These are phyloP conservation scores for Aspergillus spinulosporus DNA, from an alignment of 2,329 filamentous ascomycete species.

Conservation along the genomic window DNA sequence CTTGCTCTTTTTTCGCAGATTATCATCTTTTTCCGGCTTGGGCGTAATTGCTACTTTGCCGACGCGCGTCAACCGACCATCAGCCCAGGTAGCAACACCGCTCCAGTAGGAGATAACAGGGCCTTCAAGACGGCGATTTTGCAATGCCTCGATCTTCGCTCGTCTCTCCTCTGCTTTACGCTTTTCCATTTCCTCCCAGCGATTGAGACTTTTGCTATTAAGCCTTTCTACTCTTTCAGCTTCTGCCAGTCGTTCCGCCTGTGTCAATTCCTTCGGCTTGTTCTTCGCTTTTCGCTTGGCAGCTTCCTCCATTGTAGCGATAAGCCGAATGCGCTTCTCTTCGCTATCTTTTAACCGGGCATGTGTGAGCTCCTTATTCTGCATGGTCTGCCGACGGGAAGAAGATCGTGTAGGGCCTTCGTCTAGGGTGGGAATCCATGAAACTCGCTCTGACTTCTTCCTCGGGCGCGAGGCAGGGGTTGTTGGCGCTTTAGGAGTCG, in stretches of 20 bases:
- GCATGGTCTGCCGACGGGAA: slow-evolving; percentile 62
- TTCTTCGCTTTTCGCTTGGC: slow-evolving; percentile 66
- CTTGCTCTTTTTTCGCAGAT: slow-evolving; percentile 41
- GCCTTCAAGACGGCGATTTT: slow-evolving; percentile 81
- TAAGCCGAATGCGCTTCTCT: slow-evolving; percentile 48
- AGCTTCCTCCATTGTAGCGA: slow-evolving; percentile 61
- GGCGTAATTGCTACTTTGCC: slow-evolving; percentile 59
- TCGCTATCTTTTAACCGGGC: slow-evolving; percentile 52
- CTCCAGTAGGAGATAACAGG: slow-evolving; percentile 93
- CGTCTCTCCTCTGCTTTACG: slow-evolving; percentile 79
- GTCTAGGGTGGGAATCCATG: slow-evolving; percentile 65
- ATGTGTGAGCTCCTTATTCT: slow-evolving; percentile 62
- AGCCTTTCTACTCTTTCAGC: slow-evolving; percentile 79
- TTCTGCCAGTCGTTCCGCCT: slow-evolving; percentile 79
- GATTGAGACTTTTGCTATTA: slow-evolving; percentile 85
- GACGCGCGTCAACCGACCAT: slow-evolving; percentile 70
- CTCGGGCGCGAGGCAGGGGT: slow-evolving; percentile 51
- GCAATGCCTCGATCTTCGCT: slow-evolving; percentile 80
- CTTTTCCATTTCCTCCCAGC: slow-evolving; percentile 93
- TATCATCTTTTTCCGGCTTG: slow-evolving; percentile 49
- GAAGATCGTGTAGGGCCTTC: slow-evolving; percentile 65
- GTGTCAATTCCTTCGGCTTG: slow-evolving; percentile 80
- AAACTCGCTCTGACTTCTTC: slow-evolving; percentile 70
- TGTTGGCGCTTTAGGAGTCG: slow-evolving; percentile 34
- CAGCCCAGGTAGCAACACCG: slow-evolving; percentile 79